phyloP scores from a whole-genome alignment of 306 rosid species.

The Pachyrhizus erosus region DNA sequence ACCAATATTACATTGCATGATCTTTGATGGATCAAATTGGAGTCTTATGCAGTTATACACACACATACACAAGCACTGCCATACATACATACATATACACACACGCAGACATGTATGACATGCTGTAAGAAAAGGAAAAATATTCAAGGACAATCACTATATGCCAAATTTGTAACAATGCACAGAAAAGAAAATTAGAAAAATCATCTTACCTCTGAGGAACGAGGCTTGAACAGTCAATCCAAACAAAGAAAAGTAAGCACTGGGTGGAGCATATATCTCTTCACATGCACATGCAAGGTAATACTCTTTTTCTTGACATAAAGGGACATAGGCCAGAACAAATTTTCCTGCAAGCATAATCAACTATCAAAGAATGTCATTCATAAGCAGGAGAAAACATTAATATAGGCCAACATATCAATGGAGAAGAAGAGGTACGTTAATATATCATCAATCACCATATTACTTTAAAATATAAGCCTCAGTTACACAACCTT shows the following conservation, averaged over 20 bases:
- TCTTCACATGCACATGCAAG: conserved; percentile 95
- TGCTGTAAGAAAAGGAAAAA: conserved; percentile 8
- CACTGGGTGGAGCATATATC: conserved; percentile 93
- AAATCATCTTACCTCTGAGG: conserved; percentile 66
- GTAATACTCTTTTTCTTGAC: conserved; percentile 92
- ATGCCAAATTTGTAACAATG: conserved; percentile 3
- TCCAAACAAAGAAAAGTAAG: conserved; percentile 86
- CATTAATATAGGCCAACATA: not conserved
- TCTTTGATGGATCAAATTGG: not conserved
- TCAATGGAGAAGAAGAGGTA: conserved; percentile 17
- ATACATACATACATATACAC: not conserved
- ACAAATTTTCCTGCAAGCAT: conserved; percentile 75
- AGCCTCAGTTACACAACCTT: not conserved
- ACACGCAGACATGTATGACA: not conserved
- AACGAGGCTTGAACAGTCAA: conserved; percentile 91
- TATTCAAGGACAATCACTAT: not conserved
- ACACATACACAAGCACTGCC: too few species aligned
- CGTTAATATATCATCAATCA: conserved; percentile 18
- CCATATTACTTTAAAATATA: conserved; percentile 1
- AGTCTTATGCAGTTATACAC: not conserved
- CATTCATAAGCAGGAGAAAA: conserved; percentile 33
- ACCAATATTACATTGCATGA: not conserved
- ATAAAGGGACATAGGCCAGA: conserved; percentile 79
- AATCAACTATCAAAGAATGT: conserved; percentile 43
- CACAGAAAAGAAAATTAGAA: conserved; percentile 29